A percentile compares a stretch with the other conserved stretches of the same genome.
These are phyloP conservation scores for Colletotrichum cereale DNA, from an alignment of 2,329 filamentous ascomycete species.

Conservation along the genomic window DNA sequence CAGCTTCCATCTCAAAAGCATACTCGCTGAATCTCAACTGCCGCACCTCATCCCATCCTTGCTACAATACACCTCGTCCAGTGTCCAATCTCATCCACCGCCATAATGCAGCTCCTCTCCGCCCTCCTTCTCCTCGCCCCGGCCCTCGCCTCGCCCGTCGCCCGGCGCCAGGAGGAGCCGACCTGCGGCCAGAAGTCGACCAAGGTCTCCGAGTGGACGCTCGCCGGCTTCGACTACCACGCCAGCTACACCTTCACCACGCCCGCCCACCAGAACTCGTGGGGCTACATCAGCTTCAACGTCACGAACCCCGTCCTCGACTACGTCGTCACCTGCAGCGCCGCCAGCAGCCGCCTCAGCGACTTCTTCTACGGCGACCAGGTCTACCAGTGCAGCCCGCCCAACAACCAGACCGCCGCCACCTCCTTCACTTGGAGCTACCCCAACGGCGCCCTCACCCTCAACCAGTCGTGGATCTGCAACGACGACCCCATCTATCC, in stretches of 20 bases:
- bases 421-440: constrained; percentile 59
- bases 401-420: constrained; percentile 47
- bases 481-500: constrained; percentile 50
- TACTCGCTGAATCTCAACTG: neutral
- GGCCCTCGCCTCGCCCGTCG: constrained; percentile 32
- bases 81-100: neutral
- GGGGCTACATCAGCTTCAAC: constrained; percentile 62
- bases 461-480: constrained; percentile 66
- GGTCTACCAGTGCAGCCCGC: constrained; percentile 57
- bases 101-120: constrained; percentile 21
- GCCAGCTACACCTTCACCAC: constrained; percentile 63
- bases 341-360: constrained; percentile 54
- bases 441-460: constrained; percentile 50
- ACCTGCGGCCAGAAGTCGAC: constrained; percentile 40
- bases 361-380: constrained; percentile 65
- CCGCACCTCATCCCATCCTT: neutral
- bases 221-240: constrained; percentile 61
- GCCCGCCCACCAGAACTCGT: constrained; percentile 63
- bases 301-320: constrained; percentile 60
- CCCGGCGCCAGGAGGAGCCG: constrained; percentile 9
- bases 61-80: neutral
- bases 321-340: constrained; percentile 55
- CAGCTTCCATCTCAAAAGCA: neutral
- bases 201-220: constrained; percentile 51
- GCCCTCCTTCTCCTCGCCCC: constrained; percentile 31